Base-by-base conservation (phyloP, 1,284 basidiomycete genomes). In the Sanguinoderma infundibulare region DNA sequence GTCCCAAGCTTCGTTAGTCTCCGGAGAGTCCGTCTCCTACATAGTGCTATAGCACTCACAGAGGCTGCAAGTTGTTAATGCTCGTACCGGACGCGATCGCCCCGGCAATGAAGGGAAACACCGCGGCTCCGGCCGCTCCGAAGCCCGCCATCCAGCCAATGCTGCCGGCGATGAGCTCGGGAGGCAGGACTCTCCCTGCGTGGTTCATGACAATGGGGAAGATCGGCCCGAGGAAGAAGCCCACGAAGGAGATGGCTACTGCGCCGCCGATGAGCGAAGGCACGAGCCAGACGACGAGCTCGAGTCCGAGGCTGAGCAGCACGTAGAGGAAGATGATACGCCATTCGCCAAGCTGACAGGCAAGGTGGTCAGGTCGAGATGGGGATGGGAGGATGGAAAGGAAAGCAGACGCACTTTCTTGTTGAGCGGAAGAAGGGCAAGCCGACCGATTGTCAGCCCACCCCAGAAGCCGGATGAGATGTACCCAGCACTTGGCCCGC, bases 141-240 rank as follows among this genome's bases (percentile, higher is more conserved):
- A 84, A 76, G 15, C 79, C 81, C 22, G 81, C 77, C 49, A 87
- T 85, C 81, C 82, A 87, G 3, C 84, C 84, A 35, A 87, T 83
- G 51, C 77, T 77, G 9, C 81, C 83, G 0, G 83, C 85, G 35
- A 87, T 72, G 8, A 87, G 70, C 75, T 79, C 78, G 15, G 77
- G 77, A 1, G 84, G 84, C 14, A 87, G 73, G 47, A 85, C 73
- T 8, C 78, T 73, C 10, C 77, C 73, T 1, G 82, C 72, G 55
- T 84, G 78, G 58, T 81, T 82, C 76, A 87, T 81, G 34, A 79
- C 74, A 61, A 86, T 82, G 1, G 85, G 84, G 64, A 81, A 87
- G 69, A 86, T 80, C 0, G 85, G 86, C 0, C 76, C 76, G n/a
- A 77, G 69, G 30, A 86, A 68, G 28, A 87, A 63, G 20, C 85